These are phyloP conservation scores for Speleostelium caveatum DNA, from an alignment of 78 protist species.

Conservation along the genomic window DNA sequence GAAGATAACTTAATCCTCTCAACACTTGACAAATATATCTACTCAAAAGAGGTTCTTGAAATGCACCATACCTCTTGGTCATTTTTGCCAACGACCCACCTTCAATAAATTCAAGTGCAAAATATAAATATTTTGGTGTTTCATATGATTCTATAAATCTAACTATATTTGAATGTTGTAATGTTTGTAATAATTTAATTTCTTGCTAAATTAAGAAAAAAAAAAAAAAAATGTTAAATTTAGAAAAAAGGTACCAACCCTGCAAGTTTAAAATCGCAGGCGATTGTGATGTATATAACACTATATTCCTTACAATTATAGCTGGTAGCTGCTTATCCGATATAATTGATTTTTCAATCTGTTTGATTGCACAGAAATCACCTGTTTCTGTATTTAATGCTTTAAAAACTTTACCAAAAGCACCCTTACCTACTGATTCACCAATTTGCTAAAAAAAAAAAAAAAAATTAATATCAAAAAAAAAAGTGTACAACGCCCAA, in stretches of 20 bases:
- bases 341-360: conserved; percentile 61
- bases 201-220: conserved; percentile 89
- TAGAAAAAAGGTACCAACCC: no score
- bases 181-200: conserved; percentile 85
- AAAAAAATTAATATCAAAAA: neutral
- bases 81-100: conserved; percentile 93
- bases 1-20: conserved; percentile 90
- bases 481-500: neutral
- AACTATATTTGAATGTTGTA: conserved; percentile 90
- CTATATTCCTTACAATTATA: conserved; percentile 31
- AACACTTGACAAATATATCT: conserved; percentile 92
- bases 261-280: no score
- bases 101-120: conserved; percentile 95
- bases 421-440: conserved; percentile 80
- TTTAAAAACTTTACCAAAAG: conserved; percentile 79
- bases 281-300: no score
- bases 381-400: conserved; percentile 84
- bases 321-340: conserved; percentile 72
- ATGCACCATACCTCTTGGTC: conserved; percentile 87
- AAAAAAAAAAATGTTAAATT: no score
- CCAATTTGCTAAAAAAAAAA: conserved; percentile 60
- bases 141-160: conserved; percentile 81
- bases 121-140: conserved; percentile 83
- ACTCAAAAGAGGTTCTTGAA: conserved; percentile 92
- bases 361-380: conserved; percentile 81